Evolutionary conservation across 73 alveolate species (phyloP), one percentile per base, ranked within the genome.

Genomic region (Uronychia binucleata): DNA sequence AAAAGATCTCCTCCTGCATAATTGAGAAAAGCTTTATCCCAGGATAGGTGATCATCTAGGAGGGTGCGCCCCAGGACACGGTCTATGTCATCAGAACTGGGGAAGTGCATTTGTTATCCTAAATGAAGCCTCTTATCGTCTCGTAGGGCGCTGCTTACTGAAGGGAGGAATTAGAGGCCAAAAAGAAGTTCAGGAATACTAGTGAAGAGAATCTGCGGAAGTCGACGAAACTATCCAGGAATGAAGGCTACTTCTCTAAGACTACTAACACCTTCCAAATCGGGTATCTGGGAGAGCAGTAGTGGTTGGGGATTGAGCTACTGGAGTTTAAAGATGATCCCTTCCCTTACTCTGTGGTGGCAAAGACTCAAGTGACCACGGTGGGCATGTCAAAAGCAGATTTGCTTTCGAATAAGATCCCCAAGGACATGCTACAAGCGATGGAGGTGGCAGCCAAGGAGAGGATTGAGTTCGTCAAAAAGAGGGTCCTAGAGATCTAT

Each of bases 291-390:
- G 60, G 58, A 14, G 95, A 84, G 31, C 78, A 60, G 32, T 78
- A 89, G 31, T 89, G 95, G 95, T 87, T 87, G 30, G 95, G 92
- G 31, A 83, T 74, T 75, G 95, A 89, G 46, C 58, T 84, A 57
- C 75, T 89, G 5, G 78, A 59, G 0, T 77, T 80, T 32, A 78
- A 78, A 79, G 91, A 84, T 34, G 85, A 84, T 28, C 92, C 95
- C 0, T 83, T 89, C 60, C 89, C 89, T 31, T 89, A 75, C 46
- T 84, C 95, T 19, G 58, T 89, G 0, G 58, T 84, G 26, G 82
- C 89, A 14, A 26, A 77, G 28, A 59, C 91, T 27, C 33, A 58
- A n/a, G 95, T 84, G 1, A 89, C 83, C 33, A 59, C 80, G 28
- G 67, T 78, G 1, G 80, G 82, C 58, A 79, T 89, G 31, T 59